Base-by-base conservation (phyloP, 768 basidiomycete genomes). In the Leucocoprinus sp. region DNA sequence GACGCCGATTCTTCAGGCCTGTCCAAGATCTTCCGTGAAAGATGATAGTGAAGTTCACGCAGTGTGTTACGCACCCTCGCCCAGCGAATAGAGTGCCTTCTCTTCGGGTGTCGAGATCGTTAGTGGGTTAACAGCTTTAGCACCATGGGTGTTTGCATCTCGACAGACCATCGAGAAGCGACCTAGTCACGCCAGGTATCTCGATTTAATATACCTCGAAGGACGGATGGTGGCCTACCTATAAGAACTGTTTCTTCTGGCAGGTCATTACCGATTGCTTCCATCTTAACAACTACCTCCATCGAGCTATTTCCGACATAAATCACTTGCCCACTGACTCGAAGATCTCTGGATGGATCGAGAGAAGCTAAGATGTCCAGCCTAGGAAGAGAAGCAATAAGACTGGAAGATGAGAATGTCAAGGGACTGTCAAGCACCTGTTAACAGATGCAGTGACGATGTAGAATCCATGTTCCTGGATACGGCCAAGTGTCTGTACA, bases 111-210 rank as follows among this genome's bases (percentile, higher is more conserved):
- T 79, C 14, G 69, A 63, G 21, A 82, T 66, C 5, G 71, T 61
- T 11, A 93, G 65, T 6, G 75, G 75, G 52, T 84, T 82, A 19
- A 92, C 79, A 7, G 72, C 62, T 28, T 71, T 66, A 0, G 88
- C 79, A 41, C 70, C 72, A 50, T 82, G 77, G 2, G 84, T 84
- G 11, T 60, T 58, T 0, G 82, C 74, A 55, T 90, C 81, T 46
- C 87, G 67, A 57, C 85, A 89, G 5, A 91, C 88, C 88, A 92
- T 92, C 0, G 82, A 82, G 65, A 92, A 92, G n/a, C 88, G 78
- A n/a, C 90, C 89, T 88, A 29, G 22, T 14, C 14, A 37, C 14
- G 3, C 21, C 19, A 17, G 27, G 21, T 14, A 23, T 28, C 17
- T 7, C 22, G 4, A 38, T 14, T 18, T 31, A 4, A 11, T n/a